A percentile compares a stretch with the other conserved stretches of the same genome.
Conservation (phyloP, 805 yeast genomes). For the Wickerhamomyces sydowiorum region DNA sequence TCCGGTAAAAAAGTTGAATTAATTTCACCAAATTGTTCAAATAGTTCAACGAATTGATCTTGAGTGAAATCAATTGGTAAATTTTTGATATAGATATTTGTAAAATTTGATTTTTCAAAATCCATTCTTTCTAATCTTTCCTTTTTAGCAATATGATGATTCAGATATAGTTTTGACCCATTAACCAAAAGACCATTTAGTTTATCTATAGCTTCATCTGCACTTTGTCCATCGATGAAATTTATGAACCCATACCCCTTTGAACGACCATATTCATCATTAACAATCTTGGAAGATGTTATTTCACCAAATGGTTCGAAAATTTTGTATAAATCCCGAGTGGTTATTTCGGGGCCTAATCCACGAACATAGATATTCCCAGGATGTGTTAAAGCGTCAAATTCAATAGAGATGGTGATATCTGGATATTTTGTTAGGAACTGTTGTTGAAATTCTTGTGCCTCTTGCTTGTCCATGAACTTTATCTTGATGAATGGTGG, state of each 20-base stretch:
- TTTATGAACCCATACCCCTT: conserved; percentile 64
- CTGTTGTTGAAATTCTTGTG: conserved; percentile 5
- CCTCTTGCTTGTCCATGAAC: conserved; percentile 16
- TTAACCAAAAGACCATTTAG: conserved; percentile 41
- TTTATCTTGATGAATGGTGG: conserved; percentile 6
- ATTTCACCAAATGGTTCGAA: conserved; percentile 36
- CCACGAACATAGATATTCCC: conserved; percentile 52
- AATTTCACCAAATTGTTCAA: conserved; percentile 43
- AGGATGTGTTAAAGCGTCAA: conserved; percentile 40
- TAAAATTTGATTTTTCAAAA: conserved; percentile 38
- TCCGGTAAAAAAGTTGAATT: conserved; percentile 50
- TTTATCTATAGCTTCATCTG: conserved; percentile 53
- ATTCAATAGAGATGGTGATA: conserved; percentile 6
- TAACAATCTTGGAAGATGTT: conserved; percentile 39
- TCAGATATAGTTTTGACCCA: conserved; percentile 34
- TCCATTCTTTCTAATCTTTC: conserved; percentile 46
- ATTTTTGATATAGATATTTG: conserved; percentile 45
- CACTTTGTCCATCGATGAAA: conserved; percentile 44
- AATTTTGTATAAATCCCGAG: conserved; percentile 29
- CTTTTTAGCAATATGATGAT: conserved; percentile 56
- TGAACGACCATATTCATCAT: conserved; percentile 39
- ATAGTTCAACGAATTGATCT: conserved; percentile 34
- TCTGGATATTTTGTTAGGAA: conserved; percentile 1
- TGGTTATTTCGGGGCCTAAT: conserved; percentile 31
- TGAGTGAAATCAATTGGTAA: conserved; percentile 34